phyloP scores from a whole-genome alignment of 768 basidiomycete genomes.

The Lactarius vividus region DNA sequence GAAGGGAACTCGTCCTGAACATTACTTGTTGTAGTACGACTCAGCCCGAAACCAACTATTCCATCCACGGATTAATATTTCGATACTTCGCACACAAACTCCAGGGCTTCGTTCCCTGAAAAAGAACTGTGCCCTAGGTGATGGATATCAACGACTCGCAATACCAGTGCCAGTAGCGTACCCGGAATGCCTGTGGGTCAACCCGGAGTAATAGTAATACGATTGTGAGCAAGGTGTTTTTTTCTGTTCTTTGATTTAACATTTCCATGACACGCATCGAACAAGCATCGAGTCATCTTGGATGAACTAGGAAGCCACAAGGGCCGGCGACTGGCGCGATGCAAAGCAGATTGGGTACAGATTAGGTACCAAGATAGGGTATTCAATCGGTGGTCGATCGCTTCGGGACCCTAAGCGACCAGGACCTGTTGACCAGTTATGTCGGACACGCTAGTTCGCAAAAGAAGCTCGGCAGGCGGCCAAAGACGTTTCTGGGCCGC shows the following conservation, averaged over 20 bases:
- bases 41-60: background rate
- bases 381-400: background rate
- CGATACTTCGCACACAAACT: background rate
- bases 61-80: background rate
- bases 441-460: background rate
- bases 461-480: background rate
- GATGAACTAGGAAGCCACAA: background rate
- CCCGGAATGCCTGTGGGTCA: background rate
- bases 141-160: background rate
- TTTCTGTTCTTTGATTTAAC: background rate
- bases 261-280: background rate
- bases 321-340: background rate
- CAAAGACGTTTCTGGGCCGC: background rate
- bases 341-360: background rate
- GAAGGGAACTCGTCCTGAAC: background rate
- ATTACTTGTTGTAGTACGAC: background rate
- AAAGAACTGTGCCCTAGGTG: background rate
- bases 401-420: background rate
- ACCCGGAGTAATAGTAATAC: too few species aligned
- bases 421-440: background rate
- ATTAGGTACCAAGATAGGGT: too few species aligned
- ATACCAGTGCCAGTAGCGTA: background rate
- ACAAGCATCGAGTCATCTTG: too few species aligned
- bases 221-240: too few species aligned
- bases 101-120: background rate